Evolutionary conservation across 345 rosid species (phyloP).

Genomic region (Raphanus sativus): DNA sequence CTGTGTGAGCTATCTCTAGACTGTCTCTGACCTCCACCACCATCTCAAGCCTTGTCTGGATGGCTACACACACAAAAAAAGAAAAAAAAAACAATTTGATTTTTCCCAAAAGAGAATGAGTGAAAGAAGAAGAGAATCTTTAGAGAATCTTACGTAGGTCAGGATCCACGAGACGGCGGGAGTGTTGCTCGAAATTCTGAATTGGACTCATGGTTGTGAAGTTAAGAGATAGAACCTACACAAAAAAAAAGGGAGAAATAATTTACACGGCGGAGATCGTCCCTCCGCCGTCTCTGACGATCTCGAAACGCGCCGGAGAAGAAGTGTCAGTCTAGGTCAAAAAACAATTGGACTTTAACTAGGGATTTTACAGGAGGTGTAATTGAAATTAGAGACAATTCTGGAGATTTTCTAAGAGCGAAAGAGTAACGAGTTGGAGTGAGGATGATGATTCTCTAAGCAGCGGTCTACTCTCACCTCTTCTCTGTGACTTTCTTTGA

Average conservation of each 20-base stretch:
- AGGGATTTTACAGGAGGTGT: constrained; percentile 16
- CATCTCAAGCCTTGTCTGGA: constrained; percentile 77
- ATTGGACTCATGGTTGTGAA: constrained; percentile 72
- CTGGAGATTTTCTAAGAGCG: background rate
- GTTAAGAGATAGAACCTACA: constrained; percentile 24
- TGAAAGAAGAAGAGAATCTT: constrained; percentile 3
- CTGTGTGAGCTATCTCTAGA: constrained; percentile 95
- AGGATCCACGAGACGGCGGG: constrained; percentile 77
- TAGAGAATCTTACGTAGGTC: constrained; percentile 55
- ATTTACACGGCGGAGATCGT: constrained; percentile 20
- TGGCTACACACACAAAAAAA: constrained; percentile 46
- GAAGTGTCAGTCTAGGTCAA: constrained; percentile 30
- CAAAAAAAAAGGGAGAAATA: background rate
- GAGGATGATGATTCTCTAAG: constrained; percentile 22
- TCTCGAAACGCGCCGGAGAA: background rate
- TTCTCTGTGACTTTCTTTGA: background rate
- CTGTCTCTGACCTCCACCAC: constrained; percentile 97
- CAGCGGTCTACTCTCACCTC: constrained; percentile 25
- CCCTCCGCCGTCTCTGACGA: constrained; percentile 18
- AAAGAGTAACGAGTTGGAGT: background rate
- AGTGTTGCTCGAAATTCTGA: constrained; percentile 94
- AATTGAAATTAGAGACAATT: background rate
- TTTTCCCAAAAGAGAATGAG: background rate
- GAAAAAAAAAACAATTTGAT: background rate
- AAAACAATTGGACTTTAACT: background rate